Evolutionary conservation across 1,284 basidiomycete genomes (phyloP), one percentile per base, ranked within the genome.

Genomic region (Sanghuangporus sanghuang): DNA sequence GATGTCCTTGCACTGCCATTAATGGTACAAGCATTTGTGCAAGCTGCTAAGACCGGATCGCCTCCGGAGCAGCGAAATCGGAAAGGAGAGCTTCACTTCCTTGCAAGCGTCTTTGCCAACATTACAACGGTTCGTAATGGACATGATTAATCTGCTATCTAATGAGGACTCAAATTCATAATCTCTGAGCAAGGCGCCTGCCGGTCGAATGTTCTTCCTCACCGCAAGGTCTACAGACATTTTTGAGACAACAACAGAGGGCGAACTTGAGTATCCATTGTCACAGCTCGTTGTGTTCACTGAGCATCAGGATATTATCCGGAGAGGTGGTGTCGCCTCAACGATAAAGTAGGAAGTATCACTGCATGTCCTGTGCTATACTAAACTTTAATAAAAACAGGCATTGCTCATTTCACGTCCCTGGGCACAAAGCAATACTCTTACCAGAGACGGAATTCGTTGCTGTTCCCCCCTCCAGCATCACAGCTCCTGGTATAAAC

Each of bases 21-120:
- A 3, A 82, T 97, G 3, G 74, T 96, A 2, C 92, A 96, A 68
- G 92, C 94, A 0, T 97, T 97, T 69, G 84, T 89, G 21, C 85
- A 92, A 70, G 89, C 88, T 2, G 89, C 88, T 0, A 76, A 75
- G 21, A 71, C 81, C 0, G 78, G 82, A 7, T 80, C 81, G 7
- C 32, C 62, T 12, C 77, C 80, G 1, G 75, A 74, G 42, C 78
- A 82, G 49, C 71, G 79, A 2, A 80, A 81, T 65, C 74, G 91
- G 50, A 94, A 93, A 75, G 90, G 85, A 44, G 82, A 87, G 64
- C 80, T 96, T 39, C 90, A 97, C 75, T 98, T 97, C 75, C 78
- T 97, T 16, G 87, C 94, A 0, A 93, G 89, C 64, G 94, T 96
- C 3, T 96, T 97, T 73, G 94, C 94, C 14, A 97, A 98, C 73